These are phyloP conservation scores for Fusarium longipes DNA, from an alignment of 2,329 filamentous ascomycete species.

Conservation along the genomic window DNA sequence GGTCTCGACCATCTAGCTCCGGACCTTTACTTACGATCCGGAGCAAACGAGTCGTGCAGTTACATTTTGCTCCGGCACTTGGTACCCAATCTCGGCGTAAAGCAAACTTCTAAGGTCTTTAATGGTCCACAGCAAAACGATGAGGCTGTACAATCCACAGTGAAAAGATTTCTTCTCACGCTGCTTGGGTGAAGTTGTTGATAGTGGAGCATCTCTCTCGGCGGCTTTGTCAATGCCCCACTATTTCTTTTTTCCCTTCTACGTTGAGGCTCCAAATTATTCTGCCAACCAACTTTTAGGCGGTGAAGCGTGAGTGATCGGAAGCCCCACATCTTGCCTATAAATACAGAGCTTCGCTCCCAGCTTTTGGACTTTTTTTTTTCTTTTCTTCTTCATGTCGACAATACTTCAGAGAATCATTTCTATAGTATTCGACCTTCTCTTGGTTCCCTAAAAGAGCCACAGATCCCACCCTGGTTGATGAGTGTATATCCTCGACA, in stretches of 20 bases:
- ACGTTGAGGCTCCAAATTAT: slow-evolving; percentile 17
- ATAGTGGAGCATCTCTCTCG: neutral
- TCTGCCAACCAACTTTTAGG: slow-evolving; percentile 51
- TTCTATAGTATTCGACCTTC: slow-evolving; percentile 97
- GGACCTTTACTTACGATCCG: neutral
- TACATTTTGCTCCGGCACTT: slow-evolving; percentile 3
- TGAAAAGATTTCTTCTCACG: neutral
- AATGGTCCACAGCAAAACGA: neutral
- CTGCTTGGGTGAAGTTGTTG: slow-evolving; percentile 2
- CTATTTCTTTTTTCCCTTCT: neutral
- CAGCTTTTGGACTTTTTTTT: slow-evolving; percentile 51
- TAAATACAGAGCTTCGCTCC: slow-evolving; percentile 20
- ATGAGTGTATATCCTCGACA: slow-evolving; percentile 77
- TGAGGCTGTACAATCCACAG: slow-evolving; percentile 12
- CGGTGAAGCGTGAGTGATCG: slow-evolving; percentile 47
- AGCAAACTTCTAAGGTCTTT: slow-evolving; percentile 3
- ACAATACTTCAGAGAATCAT: slow-evolving; percentile 85
- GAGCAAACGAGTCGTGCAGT: slow-evolving; percentile 24
- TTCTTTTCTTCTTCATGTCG: slow-evolving; percentile 68
- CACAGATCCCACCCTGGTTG: slow-evolving; percentile 78
- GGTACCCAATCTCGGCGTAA: slow-evolving; percentile 3
- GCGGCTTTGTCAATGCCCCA: neutral
- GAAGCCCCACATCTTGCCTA: slow-evolving; percentile 32
- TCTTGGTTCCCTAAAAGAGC: slow-evolving; percentile 94
- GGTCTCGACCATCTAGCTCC: neutral